A percentile compares a stretch with the other conserved stretches of the same genome.
Conservation (phyloP, 768 basidiomycete genomes). For the Kwoniella bestiolae region DNA sequence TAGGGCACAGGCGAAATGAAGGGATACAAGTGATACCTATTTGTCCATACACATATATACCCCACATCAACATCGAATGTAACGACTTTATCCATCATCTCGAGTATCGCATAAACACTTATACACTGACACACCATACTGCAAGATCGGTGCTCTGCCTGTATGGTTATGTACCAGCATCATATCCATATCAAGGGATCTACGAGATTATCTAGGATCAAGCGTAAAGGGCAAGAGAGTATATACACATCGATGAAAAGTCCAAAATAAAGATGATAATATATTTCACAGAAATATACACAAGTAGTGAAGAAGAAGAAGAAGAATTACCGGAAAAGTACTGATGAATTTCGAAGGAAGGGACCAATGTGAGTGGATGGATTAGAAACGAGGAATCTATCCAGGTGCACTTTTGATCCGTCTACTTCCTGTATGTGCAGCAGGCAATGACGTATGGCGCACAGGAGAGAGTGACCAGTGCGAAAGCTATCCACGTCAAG, state of each 20-base stretch:
- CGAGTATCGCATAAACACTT: too few species aligned
- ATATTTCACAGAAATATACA: not conserved
- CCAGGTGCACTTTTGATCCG: not conserved
- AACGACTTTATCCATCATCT: too few species aligned
- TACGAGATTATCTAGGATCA: not conserved
- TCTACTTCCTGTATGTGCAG: conserved; percentile 47
- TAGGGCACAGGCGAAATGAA: not conserved
- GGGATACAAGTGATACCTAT: too few species aligned
- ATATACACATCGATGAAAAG: not conserved
- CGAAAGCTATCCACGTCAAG: conserved; percentile 56
- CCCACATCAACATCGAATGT: too few species aligned
- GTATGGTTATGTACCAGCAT: too few species aligned
- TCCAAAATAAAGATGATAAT: not conserved
- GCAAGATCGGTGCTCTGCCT: too few species aligned
- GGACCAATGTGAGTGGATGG: too few species aligned
- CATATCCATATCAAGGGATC: not conserved
- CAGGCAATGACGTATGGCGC: conserved; percentile 54
- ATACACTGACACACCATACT: too few species aligned
- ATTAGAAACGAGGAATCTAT: not conserved
- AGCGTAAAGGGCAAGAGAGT: not conserved
- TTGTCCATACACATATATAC: too few species aligned
- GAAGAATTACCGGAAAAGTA: not conserved
- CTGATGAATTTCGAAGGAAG: not conserved
- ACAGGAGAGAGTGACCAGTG: conserved; percentile 43
- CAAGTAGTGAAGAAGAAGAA: too few species aligned